phyloP scores from a whole-genome alignment of 495 filamentous ascomycete genomes.

The Friedmanniomyces endolithicus region DNA sequence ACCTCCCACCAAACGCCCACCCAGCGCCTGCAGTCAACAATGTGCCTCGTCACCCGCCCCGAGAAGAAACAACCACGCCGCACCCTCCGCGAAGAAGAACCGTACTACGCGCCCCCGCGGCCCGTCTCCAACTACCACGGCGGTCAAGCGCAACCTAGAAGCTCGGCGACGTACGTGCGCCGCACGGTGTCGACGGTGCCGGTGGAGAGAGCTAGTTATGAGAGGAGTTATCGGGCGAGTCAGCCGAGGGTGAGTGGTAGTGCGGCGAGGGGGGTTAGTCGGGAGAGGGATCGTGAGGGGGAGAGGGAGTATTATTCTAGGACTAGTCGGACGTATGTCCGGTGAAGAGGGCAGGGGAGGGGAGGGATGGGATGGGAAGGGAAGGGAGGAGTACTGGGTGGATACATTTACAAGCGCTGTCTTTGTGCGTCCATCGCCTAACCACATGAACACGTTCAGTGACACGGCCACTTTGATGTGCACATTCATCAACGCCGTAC shows the following conservation, averaged over 20 bases:
- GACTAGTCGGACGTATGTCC: slow-evolving; percentile 14
- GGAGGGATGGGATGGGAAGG: not conserved
- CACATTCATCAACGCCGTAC: not conserved
- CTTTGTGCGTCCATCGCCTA: too few relatives aligned
- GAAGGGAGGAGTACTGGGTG: not conserved
- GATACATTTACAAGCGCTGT: too few relatives aligned
- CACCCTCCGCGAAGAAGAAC: not conserved
- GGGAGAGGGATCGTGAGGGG: too few relatives aligned
- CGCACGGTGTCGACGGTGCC: not conserved
- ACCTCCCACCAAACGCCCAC: not conserved
- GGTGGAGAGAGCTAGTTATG: slow-evolving; percentile 2
- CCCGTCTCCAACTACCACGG: slow-evolving; percentile 16
- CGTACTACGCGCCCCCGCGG: slow-evolving; percentile 4
- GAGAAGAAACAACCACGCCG: not conserved
- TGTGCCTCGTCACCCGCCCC: slow-evolving; percentile 6
- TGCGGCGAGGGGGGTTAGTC: not conserved
- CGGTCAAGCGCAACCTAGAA: slow-evolving; percentile 1
- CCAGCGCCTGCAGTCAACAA: too few relatives aligned
- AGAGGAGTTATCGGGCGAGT: slow-evolving; percentile 2
- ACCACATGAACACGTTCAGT: too few relatives aligned
- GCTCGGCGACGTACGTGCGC: not conserved
- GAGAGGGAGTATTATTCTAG: slow-evolving; percentile 1
- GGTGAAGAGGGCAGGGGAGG: not conserved
- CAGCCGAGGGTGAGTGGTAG: not conserved
- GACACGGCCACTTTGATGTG: too few relatives aligned